Conservation (phyloP, 345 rosid species). For the Mangifera indica region DNA sequence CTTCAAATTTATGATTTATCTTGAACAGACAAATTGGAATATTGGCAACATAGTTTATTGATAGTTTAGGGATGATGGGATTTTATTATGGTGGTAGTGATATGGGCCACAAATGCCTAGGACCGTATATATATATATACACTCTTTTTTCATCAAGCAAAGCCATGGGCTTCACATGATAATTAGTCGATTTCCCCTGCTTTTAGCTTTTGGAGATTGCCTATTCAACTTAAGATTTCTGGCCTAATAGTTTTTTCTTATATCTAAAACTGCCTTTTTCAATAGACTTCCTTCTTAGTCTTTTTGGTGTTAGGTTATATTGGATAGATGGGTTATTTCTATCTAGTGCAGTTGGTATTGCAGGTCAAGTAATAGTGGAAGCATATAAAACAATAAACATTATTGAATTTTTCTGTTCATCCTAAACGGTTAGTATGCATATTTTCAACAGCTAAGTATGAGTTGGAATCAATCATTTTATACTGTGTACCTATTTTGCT, state of each 20-base stretch:
- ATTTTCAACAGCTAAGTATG: neutral
- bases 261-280: neutral
- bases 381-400: neutral
- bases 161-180: neutral
- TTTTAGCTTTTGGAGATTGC: conserved; percentile 5
- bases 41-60: neutral
- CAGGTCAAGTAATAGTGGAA: neutral
- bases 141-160: conserved; percentile 5
- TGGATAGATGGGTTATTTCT: neutral
- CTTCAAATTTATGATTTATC: neutral
- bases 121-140: neutral
- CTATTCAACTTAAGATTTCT: neutral
- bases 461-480: conserved; percentile 8
- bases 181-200: neutral
- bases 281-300: neutral
- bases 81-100: neutral
- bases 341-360: neutral
- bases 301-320: conserved; percentile 1
- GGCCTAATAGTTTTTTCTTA: neutral
- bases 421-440: neutral
- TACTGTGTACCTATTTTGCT: conserved; percentile 5
- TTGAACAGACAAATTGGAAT: neutral
- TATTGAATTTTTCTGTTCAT: conserved; percentile 4
- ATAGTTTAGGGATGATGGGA: neutral
- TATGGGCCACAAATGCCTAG: conserved; percentile 2